A percentile compares a stretch with the other conserved stretches of the same genome.
These are phyloP conservation scores for Solanum dulcamara DNA, from an alignment of 257 asterid species.

Conservation along the genomic window DNA sequence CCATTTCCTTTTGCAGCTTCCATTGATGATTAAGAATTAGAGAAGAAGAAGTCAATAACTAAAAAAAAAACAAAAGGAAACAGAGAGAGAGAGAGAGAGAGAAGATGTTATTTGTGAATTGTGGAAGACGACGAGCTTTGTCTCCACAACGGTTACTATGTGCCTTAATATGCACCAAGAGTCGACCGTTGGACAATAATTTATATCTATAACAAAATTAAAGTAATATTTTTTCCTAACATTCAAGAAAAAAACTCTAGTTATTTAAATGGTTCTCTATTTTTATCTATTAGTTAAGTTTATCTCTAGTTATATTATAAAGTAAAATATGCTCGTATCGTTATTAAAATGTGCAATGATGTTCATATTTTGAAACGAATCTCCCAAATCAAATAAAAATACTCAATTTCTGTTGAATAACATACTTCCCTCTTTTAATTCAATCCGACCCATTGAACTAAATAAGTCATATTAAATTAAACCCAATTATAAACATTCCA, in stretches of 20 bases:
- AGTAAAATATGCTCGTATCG: not conserved
- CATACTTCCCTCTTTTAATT: too few relatives aligned
- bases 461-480: too few relatives aligned
- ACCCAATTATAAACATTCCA: too few relatives aligned
- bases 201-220: not conserved
- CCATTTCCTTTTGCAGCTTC: slow-evolving; percentile 5
- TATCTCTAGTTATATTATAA: too few relatives aligned
- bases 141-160: not conserved
- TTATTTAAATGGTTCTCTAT: too few relatives aligned
- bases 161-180: not conserved
- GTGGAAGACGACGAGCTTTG: not conserved
- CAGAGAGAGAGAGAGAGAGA: too few relatives aligned
- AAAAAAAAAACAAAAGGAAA: not conserved
- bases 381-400: not conserved
- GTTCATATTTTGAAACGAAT: not conserved
- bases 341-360: not conserved
- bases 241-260: not conserved
- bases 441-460: too few relatives aligned
- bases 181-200: not conserved
- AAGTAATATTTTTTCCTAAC: not conserved
- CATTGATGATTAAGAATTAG: not conserved
- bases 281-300: too few relatives aligned
- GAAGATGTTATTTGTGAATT: not conserved
- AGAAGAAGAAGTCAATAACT: not conserved
- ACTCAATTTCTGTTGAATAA: too few relatives aligned